A percentile compares a stretch with the other conserved stretches of the same genome.
phyloP scores from a whole-genome alignment of 2,329 filamentous ascomycete species.

The Trichoderma cornu-damae region DNA sequence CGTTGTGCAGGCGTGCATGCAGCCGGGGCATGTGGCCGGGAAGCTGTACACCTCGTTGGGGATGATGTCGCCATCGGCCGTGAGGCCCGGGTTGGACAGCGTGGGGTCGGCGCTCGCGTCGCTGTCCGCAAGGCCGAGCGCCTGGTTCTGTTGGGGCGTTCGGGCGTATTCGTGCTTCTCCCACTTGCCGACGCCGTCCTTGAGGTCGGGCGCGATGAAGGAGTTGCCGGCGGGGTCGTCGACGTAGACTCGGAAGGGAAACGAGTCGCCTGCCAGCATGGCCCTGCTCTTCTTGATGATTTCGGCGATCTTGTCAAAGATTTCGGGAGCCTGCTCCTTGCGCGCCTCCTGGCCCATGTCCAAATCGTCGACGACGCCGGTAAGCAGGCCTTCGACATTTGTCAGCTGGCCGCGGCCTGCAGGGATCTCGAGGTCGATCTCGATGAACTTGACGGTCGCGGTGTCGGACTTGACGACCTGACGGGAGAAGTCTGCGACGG shows the following conservation, averaged over 20 bases:
- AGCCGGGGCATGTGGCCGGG: conserved; percentile 86
- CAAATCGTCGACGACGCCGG: conserved; percentile 72
- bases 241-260: conserved; percentile 82
- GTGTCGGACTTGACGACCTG: conserved; percentile 91
- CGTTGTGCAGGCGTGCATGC: conserved; percentile 76
- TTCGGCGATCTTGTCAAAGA: conserved; percentile 70
- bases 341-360: conserved; percentile 76
- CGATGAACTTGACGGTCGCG: conserved; percentile 79
- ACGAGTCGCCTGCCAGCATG: conserved; percentile 71
- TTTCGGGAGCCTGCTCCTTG: conserved; percentile 70
- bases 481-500: conserved; percentile 68
- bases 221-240: conserved; percentile 95
- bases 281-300: conserved; percentile 68
- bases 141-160: conserved; percentile 78
- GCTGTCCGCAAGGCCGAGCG: conserved; percentile 68
- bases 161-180: conserved; percentile 77
- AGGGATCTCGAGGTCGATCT: conserved; percentile 89
- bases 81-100: conserved; percentile 43
- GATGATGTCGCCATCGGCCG: conserved; percentile 69
- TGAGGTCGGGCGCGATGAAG: conserved; percentile 85
- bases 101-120: conserved; percentile 49
- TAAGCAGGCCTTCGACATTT: conserved; percentile 85
- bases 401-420: conserved; percentile 85
- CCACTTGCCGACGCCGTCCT: conserved; percentile 80
- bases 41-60: conserved; percentile 92